Evolutionary conservation across 2,329 filamentous ascomycete genomes (phyloP).

Genomic region (Ophiocordyceps unilateralis): DNA sequence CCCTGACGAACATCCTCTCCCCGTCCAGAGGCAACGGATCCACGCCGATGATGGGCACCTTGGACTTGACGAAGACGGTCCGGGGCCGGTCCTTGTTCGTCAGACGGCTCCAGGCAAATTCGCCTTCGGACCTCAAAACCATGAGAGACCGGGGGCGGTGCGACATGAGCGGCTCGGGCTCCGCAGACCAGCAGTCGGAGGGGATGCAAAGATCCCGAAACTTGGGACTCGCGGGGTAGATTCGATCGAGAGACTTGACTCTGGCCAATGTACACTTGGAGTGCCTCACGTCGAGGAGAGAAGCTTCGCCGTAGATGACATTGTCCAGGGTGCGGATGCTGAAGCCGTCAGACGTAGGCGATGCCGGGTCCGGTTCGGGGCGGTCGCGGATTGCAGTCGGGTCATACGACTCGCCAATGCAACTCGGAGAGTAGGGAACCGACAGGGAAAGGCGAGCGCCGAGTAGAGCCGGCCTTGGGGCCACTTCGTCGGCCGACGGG

Average conservation of each 20-base stretch:
- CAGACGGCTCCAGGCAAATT: constrained; percentile 7
- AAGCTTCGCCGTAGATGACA: constrained; percentile 22
- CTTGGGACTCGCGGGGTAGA: constrained; percentile 12
- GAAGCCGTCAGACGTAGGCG: constrained; percentile 16
- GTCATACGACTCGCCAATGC: constrained; percentile 16
- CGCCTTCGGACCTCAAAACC: constrained; percentile 7
- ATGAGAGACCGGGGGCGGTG: constrained; percentile 12
- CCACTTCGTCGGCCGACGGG: constrained; percentile 11
- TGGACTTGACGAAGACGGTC: constrained; percentile 14
- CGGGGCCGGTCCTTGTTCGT: constrained; percentile 12
- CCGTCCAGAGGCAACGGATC: constrained; percentile 12
- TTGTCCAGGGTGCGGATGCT: constrained; percentile 17
- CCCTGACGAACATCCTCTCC: constrained; percentile 10
- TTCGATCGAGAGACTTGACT: constrained; percentile 21
- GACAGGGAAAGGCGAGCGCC: constrained; percentile 7
- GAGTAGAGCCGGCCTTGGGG: constrained; percentile 1
- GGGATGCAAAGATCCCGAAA: constrained; percentile 15
- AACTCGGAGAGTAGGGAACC: constrained; percentile 14
- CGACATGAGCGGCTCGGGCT: constrained; percentile 4
- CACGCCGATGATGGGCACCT: constrained; percentile 11
- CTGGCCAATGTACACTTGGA: constrained; percentile 12
- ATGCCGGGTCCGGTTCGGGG: constrained; percentile 8
- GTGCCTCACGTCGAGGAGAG: constrained; percentile 18
- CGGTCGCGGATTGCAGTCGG: constrained; percentile 5
- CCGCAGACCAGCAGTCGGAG: constrained; percentile 6